A percentile compares a stretch with the other conserved stretches of the same genome.
These are phyloP conservation scores for Phialocephala subalpina DNA, from an alignment of 2,329 filamentous ascomycete genomes.

Conservation along the genomic window DNA sequence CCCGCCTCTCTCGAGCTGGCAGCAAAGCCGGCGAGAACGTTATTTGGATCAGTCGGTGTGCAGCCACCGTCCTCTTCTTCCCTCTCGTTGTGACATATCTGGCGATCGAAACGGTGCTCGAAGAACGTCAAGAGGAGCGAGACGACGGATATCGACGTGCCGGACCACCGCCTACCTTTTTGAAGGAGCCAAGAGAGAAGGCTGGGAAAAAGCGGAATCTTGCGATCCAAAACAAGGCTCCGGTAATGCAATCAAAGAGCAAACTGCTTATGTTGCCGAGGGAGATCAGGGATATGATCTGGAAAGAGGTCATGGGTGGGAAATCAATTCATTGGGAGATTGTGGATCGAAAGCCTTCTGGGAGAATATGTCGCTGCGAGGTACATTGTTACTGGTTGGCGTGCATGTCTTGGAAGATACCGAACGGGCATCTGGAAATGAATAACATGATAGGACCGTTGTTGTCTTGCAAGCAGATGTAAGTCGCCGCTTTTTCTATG, in stretches of 20 bases:
- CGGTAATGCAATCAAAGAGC: background rate
- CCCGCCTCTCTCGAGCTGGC: background rate
- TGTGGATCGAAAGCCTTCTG: conserved; percentile 3
- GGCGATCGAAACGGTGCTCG: background rate
- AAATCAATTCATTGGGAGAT: conserved; percentile 19
- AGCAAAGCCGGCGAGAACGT: background rate
- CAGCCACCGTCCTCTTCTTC: background rate
- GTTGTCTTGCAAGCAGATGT: conserved; percentile 21
- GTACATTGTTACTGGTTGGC: no score
- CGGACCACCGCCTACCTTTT: background rate
- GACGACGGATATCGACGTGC: background rate
- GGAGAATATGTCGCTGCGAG: conserved; percentile 8
- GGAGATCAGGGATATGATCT: conserved; percentile 23
- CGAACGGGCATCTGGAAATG: conserved; percentile 2
- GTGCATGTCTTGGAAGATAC: background rate
- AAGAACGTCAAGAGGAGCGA: background rate
- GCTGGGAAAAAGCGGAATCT: background rate
- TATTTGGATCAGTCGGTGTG: background rate
- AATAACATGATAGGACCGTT: conserved; percentile 11
- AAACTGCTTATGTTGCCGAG: conserved; percentile 11
- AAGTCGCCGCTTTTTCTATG: background rate
- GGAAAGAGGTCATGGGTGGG: conserved; percentile 13
- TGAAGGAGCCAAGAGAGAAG: background rate
- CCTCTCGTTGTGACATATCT: background rate
- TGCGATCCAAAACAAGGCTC: background rate